These are phyloP conservation scores for Claviceps sp. DNA, from an alignment of 2,329 filamentous ascomycete species.

Conservation along the genomic window DNA sequence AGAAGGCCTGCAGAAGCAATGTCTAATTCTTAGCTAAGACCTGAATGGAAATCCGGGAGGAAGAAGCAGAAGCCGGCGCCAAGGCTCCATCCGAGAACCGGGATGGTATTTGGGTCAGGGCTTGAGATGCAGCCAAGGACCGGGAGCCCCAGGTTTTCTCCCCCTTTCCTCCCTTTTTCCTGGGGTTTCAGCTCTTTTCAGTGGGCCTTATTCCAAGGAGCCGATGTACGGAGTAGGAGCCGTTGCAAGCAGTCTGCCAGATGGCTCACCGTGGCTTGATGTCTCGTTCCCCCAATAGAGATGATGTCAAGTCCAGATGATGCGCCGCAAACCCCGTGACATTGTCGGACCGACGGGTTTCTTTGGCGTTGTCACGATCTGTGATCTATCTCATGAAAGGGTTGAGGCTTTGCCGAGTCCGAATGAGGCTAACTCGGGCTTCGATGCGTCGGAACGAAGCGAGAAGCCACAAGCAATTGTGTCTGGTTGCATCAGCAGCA, in stretches of 20 bases:
- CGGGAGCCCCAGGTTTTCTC: neutral
- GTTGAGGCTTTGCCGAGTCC: neutral
- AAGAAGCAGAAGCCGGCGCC: neutral
- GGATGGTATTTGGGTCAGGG: neutral
- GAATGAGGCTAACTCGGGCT: neutral
- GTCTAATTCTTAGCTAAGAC: neutral
- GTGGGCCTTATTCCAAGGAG: neutral
- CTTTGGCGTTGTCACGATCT: neutral
- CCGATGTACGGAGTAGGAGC: neutral
- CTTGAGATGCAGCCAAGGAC: neutral
- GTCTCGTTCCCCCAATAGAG: neutral
- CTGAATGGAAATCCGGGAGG: neutral
- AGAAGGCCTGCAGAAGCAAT: neutral
- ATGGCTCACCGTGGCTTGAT: no score
- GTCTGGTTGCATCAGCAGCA: neutral
- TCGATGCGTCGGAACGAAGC: neutral
- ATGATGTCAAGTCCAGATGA: neutral
- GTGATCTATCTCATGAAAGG: neutral
- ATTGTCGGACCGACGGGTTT: constrained; percentile 1
- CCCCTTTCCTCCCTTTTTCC: neutral
- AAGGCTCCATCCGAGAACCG: neutral
- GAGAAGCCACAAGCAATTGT: neutral
- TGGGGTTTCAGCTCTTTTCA: constrained; percentile 2
- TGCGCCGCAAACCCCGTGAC: neutral
- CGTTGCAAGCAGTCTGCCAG: neutral